Base-by-base conservation (phyloP, 2,329 filamentous ascomycete species). In the Septoria petroselini region DNA sequence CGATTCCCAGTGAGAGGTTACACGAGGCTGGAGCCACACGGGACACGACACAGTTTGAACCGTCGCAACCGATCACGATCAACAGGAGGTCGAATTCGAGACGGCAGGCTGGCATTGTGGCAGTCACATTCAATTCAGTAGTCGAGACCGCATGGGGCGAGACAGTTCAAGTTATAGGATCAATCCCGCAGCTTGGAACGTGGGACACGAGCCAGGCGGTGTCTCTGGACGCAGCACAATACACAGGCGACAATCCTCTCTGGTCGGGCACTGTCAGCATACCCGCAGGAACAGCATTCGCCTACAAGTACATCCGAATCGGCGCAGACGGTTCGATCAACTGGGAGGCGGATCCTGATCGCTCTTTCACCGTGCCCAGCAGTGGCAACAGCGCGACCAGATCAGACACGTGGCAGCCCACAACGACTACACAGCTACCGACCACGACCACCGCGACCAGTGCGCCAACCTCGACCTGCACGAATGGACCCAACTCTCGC, bases 81-180 rank as follows among this genome's bases (percentile, higher is more conserved):
- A 41, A 37, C 9, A 30, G 33, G 18, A 53, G 35, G 19, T 30
- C 14, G 9, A 17, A 18, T 7, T 17, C 21, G 8, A 23, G 34
- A 19, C 47, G 52, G 43, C 52, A 54, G 11, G 34, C 31, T 7
- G 39, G 15, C 0, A 67, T 74, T 0, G 76, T 85, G 4, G 71
- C 77, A 0, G 79, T 89, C 6, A 81, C 80, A 0, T 88, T 89
- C 68, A 72, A 80, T 40, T 80, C 77, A 54, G 62, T 73, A 1
- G 81, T 76, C 15, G 73, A 70, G 1, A 88, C 85, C 0, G 63
- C 62, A 2, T 80, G 66, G 41, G 85, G 85, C 3, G 75, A 88
- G 65, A 81, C 76, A 7, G 75, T 90, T 62, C 85, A 82, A 65
- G 66, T 90, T 9, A 73, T 78, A 0, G 86, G 86, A 14, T 80